Percentiles rank a stretch among this genome's conserved stretches.
Evolutionary conservation across 257 asterid species (phyloP).

Genomic region (Capsicum baccatum): DNA sequence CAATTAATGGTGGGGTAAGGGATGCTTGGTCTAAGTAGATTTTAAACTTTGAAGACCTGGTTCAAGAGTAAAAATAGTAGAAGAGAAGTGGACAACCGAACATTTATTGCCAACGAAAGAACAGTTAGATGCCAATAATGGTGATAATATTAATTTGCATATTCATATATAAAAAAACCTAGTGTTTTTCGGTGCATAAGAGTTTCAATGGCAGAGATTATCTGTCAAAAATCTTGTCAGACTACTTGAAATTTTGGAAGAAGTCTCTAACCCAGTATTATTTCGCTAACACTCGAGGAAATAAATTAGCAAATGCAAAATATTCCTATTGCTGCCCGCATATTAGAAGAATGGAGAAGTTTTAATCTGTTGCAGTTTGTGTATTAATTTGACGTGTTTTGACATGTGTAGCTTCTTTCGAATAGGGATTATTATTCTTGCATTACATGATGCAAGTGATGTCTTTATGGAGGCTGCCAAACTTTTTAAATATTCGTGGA

Average conservation of each 20-base stretch:
- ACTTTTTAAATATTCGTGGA: constrained; percentile 84
- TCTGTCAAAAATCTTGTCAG: too few species aligned
- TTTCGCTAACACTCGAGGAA: too few species aligned
- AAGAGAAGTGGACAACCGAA: background rate
- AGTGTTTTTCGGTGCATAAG: too few species aligned
- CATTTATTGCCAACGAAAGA: constrained; percentile 1
- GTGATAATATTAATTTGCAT: background rate
- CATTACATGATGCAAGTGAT: constrained; percentile 95
- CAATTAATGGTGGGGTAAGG: background rate
- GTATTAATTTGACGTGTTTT: background rate
- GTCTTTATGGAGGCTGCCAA: constrained; percentile 93
- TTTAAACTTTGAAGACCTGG: background rate
- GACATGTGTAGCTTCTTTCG: constrained; percentile 70
- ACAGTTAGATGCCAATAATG: background rate
- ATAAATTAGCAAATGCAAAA: too few species aligned
- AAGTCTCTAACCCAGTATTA: too few species aligned
- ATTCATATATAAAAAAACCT: too few species aligned
- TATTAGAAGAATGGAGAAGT: constrained; percentile 12
- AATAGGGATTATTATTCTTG: constrained; percentile 75
- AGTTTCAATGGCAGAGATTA: too few species aligned
- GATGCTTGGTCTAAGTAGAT: too few species aligned
- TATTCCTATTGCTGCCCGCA: background rate
- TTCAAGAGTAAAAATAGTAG: background rate
- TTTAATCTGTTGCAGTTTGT: background rate
- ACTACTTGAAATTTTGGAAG: too few species aligned